Base-by-base conservation (phyloP, 179 eudicot genomes). In the Nepenthes alata region DNA sequence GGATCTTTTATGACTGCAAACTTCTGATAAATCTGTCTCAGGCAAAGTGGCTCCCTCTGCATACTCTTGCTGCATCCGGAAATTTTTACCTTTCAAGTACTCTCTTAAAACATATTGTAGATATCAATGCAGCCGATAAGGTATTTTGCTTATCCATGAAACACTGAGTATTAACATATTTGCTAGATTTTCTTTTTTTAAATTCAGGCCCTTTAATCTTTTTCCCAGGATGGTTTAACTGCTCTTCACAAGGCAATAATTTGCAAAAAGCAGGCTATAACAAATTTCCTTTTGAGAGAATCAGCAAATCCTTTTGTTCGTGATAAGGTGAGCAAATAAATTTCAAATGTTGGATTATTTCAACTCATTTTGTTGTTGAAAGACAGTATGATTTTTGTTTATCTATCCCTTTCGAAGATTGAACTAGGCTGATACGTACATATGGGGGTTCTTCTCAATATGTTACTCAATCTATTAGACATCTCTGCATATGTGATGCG, bases 41-140 rank as follows among this genome's bases (percentile, higher is more conserved):
- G 98, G 74, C 65, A 41, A 89, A 90, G 75, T 93, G 98, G 98
- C 77, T 77, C 48, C 98, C 90, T 49, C 78, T 89, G 49, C 98
- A 93, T 67, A 71, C 91, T 56, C 87, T 93, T 70, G 87, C 86
- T 65, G 83, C 97, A 57, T 81, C 87, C 4, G 98, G 98, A 72
- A 94, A 93, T 61, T 89, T 85, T 74, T 85, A 85, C 73, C 95
- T 89, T 54, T 57, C 79, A 56, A 78, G 62, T 75, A 53, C 68
- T 59, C 71, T 93, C 82, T 71, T 93, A 34, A 87, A 87, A 65
- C 80, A 81, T 64, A 67, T 66, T 69, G 78, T 74, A 62, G 87
- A 90, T 65, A 79, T 93, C 66, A 87, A 89, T 67, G 81, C 77
- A 57, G 70, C 72, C 45, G 95, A 93, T 76, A 77, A 81, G 87